Evolutionary conservation across 1,139 yeast species (phyloP), one percentile per base, ranked within the genome.

Genomic region (Candida glucosophila): DNA sequence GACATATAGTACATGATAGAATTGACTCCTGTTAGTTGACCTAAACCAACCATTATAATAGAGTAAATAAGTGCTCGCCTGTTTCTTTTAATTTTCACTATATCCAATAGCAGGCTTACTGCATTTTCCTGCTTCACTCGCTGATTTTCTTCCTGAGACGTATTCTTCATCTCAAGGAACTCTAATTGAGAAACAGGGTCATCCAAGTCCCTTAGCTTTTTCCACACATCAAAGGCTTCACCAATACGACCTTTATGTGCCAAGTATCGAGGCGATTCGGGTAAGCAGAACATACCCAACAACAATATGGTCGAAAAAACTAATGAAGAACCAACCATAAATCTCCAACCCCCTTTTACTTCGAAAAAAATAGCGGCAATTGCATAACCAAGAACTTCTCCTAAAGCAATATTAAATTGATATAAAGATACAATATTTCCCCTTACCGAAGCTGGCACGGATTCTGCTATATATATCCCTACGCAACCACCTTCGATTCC

Each of bases 401-500:
- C 78, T 19, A 72, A 50, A 0, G 77, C 77, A 40, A 71, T 68
- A 36, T 64, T 66, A 36, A 71, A 66, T 49, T 73, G 78, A 41
- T 70, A 70, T 40, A 71, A 45, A 2, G 77, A 68, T 11, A 72
- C 76, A 27, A 73, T 45, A 31, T 61, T 58, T 34, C 82, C 82
- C 47, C 82, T 62, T 12, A 63, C 66, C 22, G 53, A 56, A 2
- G 77, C 67, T 6, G 77, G 77, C 17, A 74, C 71, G 26, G 73
- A 66, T 40, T 76, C 83, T 4, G 77, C 61, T 25, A 73, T 62
- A 35, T 73, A 70, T 24, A 72, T 60, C 34, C 75, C 73, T 25
- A 72, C 74, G 35, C 73, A 69, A 24, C 75, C 77, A 41, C 77
- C 74, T 43, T 70, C 78, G 19, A 73, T 58, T 38, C 78, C 77